Conservation (phyloP, 176 grass and related monocot genomes). For the Lolium perenne region DNA sequence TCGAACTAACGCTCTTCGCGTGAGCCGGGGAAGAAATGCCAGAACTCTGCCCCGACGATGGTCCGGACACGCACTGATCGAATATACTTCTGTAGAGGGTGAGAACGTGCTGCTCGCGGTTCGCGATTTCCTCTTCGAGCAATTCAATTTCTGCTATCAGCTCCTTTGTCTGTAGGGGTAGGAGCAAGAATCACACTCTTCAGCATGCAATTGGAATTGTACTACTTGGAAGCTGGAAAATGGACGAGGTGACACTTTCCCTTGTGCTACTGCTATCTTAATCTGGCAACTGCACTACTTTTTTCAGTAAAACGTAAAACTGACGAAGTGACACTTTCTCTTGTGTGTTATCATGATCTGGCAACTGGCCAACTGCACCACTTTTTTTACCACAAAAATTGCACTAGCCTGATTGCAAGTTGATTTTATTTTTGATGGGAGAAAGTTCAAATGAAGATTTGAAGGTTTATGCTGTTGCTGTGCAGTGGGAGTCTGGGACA, state of each 20-base stretch:
- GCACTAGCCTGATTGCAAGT: neutral
- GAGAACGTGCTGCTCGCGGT: conserved; percentile 92
- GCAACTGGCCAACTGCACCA: neutral
- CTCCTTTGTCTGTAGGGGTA: conserved; percentile 72
- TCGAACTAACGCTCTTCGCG: conserved; percentile 50
- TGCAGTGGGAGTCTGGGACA: neutral
- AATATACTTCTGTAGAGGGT: conserved; percentile 95
- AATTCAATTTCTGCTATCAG: conserved; percentile 90
- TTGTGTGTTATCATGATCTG: neutral
- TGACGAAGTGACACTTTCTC: neutral
- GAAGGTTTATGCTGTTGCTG: neutral
- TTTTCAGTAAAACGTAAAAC: neutral
- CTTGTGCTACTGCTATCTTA: neutral
- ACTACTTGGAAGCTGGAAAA: neutral
- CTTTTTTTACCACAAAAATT: neutral
- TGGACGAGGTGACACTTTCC: neutral
- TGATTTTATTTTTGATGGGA: neutral
- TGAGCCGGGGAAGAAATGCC: conserved; percentile 81
- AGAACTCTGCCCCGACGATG: conserved; percentile 82
- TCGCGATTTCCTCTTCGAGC: conserved; percentile 93
- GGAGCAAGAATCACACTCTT: conserved; percentile 1
- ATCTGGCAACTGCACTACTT: conserved; percentile 7
- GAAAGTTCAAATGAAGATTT: neutral
- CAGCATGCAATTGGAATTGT: conserved; percentile 1
- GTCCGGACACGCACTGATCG: conserved; percentile 72